Evolutionary conservation across 208 protist genomes (phyloP), one percentile per base, ranked within the genome.

Genomic region (Novymonas esmeraldas): DNA sequence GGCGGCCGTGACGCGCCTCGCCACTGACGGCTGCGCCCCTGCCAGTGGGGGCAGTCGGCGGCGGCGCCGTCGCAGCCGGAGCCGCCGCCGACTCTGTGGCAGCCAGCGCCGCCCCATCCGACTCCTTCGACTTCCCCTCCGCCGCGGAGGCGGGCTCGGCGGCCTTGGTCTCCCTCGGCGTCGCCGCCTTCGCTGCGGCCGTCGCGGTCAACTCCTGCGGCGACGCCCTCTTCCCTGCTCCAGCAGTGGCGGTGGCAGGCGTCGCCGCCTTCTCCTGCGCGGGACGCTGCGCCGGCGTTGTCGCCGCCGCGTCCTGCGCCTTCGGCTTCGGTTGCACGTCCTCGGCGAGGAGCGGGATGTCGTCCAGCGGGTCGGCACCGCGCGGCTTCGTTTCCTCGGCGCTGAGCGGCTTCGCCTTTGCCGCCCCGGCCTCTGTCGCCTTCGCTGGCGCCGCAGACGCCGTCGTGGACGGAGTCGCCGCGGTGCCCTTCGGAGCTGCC

Each of bases 311-410:
- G n/a, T 33, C 51, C 18, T 42, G 33, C 9, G 57, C 0, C 51
- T 62, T 48, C 51, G 22, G 48, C 56, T 70, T 58, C 16, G 50
- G 62, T 24, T 38, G 60, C 24, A 73, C 68, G 20, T 70, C 74
- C 16, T 74, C 50, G 20, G 61, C 70, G 14, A 70, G 57, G 7
- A 70, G 70, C n/a, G 70, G 70, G 28, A 70, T 70, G 54, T 65
- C 57, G 18, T 76, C 70, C 3, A 76, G 10, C 24, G 62, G 55
- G 22, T 36, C 61, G 39, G 46, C 41, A 18, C 46, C 31, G 18
- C 20, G 36, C 29, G 46, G 42, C 57, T 59, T 42, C 7, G 55
- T 20, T 34, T 61, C 39, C 56, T 9, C 24, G 22, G 56, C 39
- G 11, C 26, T 48, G 5, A 34, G 7, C 3, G 46, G 2, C 65